A percentile compares a stretch with the other conserved stretches of the same genome.
Evolutionary conservation across 257 asterid genomes (phyloP).

Genomic region (Solanum pinnatisectum): DNA sequence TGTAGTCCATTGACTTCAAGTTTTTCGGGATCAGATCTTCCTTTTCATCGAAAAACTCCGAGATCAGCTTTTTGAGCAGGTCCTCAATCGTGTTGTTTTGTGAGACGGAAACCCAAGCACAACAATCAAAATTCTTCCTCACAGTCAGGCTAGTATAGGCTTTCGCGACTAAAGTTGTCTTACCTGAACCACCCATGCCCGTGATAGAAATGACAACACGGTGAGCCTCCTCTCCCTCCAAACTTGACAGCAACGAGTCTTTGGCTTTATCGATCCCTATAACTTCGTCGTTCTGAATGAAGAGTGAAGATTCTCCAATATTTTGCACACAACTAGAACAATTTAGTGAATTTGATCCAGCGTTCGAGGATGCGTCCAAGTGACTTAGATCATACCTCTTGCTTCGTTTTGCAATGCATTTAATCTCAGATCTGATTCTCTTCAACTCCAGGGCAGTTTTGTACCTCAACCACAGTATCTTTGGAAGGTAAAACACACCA

Average conservation of each 20-base stretch:
- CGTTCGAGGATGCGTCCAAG: neutral
- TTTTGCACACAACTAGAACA: neutral
- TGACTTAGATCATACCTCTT: neutral
- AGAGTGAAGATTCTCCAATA: slow-evolving; percentile 4
- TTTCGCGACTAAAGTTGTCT: slow-evolving; percentile 16
- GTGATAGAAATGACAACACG: neutral
- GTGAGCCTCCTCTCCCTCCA: neutral
- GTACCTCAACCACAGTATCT: slow-evolving; percentile 1
- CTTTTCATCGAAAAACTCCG: slow-evolving; percentile 4
- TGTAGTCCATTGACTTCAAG: slow-evolving; percentile 13
- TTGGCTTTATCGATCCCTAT: neutral
- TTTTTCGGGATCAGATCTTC: slow-evolving; percentile 7
- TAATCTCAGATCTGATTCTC: slow-evolving; percentile 7
- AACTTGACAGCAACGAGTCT: neutral
- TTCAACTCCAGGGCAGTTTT: neutral
- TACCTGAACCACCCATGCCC: slow-evolving; percentile 17
- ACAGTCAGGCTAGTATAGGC: slow-evolving; percentile 6
- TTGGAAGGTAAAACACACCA: neutral
- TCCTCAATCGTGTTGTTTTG: slow-evolving; percentile 8
- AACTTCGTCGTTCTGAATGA: neutral
- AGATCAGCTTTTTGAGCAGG: slow-evolving; percentile 11
- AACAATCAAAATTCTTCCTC: slow-evolving; percentile 9
- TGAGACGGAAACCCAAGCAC: slow-evolving; percentile 23
- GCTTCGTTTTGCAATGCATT: slow-evolving; percentile 1
- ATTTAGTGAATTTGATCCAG: neutral